Percentiles rank a stretch among this genome's conserved stretches.
Evolutionary conservation across 225 moss, liverwort and hornwort species (phyloP).

Genomic region (Physcomitrium patens): DNA sequence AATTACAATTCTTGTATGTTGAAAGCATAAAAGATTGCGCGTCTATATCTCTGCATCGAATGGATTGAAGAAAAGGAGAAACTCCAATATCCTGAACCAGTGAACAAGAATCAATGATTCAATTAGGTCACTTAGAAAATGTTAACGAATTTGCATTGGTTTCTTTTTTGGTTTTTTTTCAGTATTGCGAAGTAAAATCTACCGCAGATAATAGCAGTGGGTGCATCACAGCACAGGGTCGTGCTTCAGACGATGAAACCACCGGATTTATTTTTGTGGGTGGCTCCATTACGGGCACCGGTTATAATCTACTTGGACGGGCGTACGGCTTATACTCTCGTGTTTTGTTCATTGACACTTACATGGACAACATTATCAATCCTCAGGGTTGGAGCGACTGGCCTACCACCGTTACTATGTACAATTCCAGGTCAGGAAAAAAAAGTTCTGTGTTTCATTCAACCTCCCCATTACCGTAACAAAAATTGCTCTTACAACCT

Average conservation of each 20-base stretch:
- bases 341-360: conserved; percentile 58
- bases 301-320: conserved; percentile 52
- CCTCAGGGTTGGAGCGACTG: conserved; percentile 59
- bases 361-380: conserved; percentile 55
- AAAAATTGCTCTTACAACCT: no score
- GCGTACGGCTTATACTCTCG: conserved; percentile 66
- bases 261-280: conserved; percentile 60
- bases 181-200: conserved; percentile 52
- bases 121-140: background rate
- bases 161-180: conserved; percentile 4
- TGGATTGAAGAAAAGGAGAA: no score
- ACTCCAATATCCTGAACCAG: no score
- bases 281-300: conserved; percentile 61
- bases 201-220: conserved; percentile 36
- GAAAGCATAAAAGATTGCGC: no score
- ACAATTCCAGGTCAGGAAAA: conserved; percentile 26
- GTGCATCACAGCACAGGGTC: conserved; percentile 53
- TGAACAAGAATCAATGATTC: no score
- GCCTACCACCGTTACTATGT: conserved; percentile 10
- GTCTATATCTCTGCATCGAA: no score
- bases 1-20: no score
- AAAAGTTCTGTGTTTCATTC: background rate
- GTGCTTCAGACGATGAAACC: conserved; percentile 31
- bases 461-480: background rate
- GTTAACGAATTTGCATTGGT: background rate